phyloP scores from a whole-genome alignment of 495 filamentous ascomycete species.

The Aspergillus heteromorphus region DNA sequence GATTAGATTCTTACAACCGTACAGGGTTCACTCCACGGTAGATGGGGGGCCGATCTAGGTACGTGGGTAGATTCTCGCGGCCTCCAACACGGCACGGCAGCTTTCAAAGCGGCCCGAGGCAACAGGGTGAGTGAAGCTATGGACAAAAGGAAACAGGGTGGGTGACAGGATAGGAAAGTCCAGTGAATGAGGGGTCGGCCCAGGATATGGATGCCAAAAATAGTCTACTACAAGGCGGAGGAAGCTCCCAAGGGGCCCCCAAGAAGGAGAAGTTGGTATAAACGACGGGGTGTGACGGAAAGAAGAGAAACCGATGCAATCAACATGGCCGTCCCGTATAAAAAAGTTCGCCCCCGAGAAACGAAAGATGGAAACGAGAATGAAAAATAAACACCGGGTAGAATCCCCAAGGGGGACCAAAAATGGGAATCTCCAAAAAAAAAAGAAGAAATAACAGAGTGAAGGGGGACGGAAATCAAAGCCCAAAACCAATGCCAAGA shows the following conservation, averaged over 20 bases:
- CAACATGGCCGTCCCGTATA: slow-evolving; percentile 5
- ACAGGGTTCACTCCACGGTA: neutral
- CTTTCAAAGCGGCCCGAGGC: slow-evolving; percentile 21
- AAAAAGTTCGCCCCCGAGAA: slow-evolving; percentile 1
- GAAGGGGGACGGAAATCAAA: slow-evolving; percentile 4
- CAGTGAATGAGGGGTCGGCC: slow-evolving; percentile 19
- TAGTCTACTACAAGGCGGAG: slow-evolving; percentile 15
- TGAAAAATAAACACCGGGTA: slow-evolving; percentile 7
- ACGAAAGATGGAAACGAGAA: slow-evolving; percentile 4
- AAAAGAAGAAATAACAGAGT: slow-evolving; percentile 17
- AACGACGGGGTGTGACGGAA: no score
- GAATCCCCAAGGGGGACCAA: slow-evolving; percentile 8
- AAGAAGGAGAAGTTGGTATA: slow-evolving; percentile 6
- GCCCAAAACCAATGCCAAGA: slow-evolving; percentile 23
- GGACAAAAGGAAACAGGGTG: slow-evolving; percentile 27
- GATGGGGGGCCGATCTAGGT: slow-evolving; percentile 9
- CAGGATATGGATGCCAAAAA: slow-evolving; percentile 19
- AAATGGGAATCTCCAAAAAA: slow-evolving; percentile 18
- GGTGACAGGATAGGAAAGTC: slow-evolving; percentile 18
- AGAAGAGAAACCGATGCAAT: slow-evolving; percentile 4
- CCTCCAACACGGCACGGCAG: slow-evolving; percentile 12
- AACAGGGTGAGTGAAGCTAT: slow-evolving; percentile 11
- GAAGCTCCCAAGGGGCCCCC: slow-evolving; percentile 6
- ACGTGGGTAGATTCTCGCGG: slow-evolving; percentile 9
- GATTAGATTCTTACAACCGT: slow-evolving; percentile 7